Base-by-base conservation (phyloP, 495 filamentous ascomycete species). In the Parmelia sp. region DNA sequence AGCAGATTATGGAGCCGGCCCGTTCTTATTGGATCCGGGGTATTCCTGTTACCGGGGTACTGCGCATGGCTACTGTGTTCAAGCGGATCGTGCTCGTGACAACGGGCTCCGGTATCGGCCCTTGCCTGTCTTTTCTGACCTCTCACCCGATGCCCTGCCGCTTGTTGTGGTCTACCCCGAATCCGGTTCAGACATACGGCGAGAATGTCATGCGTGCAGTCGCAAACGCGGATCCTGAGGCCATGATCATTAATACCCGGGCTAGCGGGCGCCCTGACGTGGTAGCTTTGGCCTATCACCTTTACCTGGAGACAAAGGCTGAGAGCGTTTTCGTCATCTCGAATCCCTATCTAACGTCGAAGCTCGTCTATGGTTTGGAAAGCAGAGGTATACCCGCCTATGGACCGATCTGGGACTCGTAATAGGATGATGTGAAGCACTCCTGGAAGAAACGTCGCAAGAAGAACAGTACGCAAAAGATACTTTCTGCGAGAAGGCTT, bases 381-480 rank as follows among this genome's bases (percentile, higher is more conserved):
- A 80, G 76, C 12, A 78, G 85, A 58, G 87, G 88, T 0, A 74
- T 90, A 33, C 83, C 87, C 17, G 87, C 89, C 6, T 92, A 85
- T 75, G 90, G 89, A 36, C 85, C 90, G 9, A 89, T 94, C 66
- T 92, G 90, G 73, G 90, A 92, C 77, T 91, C 89, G 35, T 91
- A 74, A 80, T 21, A 1, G 17, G 17, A 55, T n/a, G 29, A 55
- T 15, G 29, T 21, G 29, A 35, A 33, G 29, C 27, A 55, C 12
- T 55, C 6, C 1, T n/a, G 51, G 29, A 35, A 33, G 29, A 21
- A 33, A 7, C 29, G 29, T 55, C 15, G 42, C 21, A 7, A 45
- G n/a, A 10, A 49, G n/a, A 9, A 47, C 44, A 47, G 44, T n/a
- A 47, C 44, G 21, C n/a, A 6, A 45, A 45, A 17, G 21, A 19